Conservation (phyloP, 305 asterid genomes). For the Stenogyne calaminthoides region DNA sequence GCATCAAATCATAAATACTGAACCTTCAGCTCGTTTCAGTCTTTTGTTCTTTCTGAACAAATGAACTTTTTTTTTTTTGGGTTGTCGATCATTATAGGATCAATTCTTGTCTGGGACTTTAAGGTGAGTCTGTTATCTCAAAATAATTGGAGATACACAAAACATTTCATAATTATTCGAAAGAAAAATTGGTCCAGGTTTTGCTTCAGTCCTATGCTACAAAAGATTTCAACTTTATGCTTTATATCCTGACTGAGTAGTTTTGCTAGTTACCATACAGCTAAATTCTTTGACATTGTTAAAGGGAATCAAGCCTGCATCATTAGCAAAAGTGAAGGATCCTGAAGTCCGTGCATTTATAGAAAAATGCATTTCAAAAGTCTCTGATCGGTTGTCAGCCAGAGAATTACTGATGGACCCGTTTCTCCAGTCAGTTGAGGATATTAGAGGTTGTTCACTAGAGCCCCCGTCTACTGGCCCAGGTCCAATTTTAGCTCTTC, state of each 20-base stretch:
- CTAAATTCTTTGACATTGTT: conserved; percentile 29
- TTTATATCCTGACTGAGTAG: conserved; percentile 20
- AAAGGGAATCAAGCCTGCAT: conserved; percentile 95
- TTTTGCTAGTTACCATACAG: conserved; percentile 14
- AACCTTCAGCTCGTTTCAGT: too few species aligned
- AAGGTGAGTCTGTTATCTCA: not conserved
- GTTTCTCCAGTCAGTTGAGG: conserved; percentile 68
- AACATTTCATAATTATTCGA: not conserved
- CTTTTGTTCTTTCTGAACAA: not conserved
- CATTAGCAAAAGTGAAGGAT: conserved; percentile 80
- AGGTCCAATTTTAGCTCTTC: conserved; percentile 36
- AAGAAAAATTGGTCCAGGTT: not conserved
- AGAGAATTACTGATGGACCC: conserved; percentile 81
- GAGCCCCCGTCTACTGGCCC: conserved; percentile 42
- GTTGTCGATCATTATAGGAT: not conserved
- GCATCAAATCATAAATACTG: not conserved
- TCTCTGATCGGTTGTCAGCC: conserved; percentile 73
- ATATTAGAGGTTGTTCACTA: conserved; percentile 46
- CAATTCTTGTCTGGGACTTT: not conserved
- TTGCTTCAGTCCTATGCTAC: not conserved
- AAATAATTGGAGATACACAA: conserved; percentile 15
- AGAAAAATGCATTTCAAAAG: conserved; percentile 84
- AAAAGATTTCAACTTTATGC: not conserved
- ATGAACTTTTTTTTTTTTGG: not conserved
- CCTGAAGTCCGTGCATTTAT: conserved; percentile 69